Conservation (phyloP, 257 asterid genomes). For the Solanum peruvianum region DNA sequence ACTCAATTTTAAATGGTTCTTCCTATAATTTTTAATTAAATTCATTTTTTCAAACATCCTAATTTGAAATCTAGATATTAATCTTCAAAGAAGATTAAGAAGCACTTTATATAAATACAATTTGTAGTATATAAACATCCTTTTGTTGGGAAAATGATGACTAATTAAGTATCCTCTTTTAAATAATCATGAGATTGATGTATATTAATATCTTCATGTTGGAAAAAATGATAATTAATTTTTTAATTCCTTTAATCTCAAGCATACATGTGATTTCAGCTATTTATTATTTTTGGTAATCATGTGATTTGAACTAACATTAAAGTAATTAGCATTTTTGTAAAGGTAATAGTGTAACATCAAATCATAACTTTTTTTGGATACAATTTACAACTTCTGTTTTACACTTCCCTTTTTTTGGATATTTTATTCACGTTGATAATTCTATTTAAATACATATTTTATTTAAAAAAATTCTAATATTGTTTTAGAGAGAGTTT, state of each 20-base stretch:
- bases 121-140: not conserved
- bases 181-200: too few species aligned
- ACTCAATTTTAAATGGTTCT: not conserved
- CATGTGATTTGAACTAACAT: not conserved
- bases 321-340: not conserved
- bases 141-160: not conserved
- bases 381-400: not conserved
- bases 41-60: not conserved
- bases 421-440: not conserved
- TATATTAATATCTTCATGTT: not conserved
- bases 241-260: not conserved
- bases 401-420: not conserved
- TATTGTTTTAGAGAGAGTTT: not conserved
- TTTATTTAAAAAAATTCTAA: too few species aligned
- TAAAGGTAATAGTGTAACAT: not conserved
- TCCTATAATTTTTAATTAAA: not conserved
- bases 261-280: not conserved
- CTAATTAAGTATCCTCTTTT: not conserved
- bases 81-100: not conserved
- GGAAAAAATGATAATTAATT: not conserved
- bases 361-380: not conserved
- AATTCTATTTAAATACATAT: too few species aligned
- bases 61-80: not conserved
- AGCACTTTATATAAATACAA: not conserved
- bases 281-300: not conserved